A percentile compares a stretch with the other conserved stretches of the same genome.
Conservation (phyloP, 2,329 filamentous ascomycete species). For the Neophaeococcomyces mojaviensis region DNA sequence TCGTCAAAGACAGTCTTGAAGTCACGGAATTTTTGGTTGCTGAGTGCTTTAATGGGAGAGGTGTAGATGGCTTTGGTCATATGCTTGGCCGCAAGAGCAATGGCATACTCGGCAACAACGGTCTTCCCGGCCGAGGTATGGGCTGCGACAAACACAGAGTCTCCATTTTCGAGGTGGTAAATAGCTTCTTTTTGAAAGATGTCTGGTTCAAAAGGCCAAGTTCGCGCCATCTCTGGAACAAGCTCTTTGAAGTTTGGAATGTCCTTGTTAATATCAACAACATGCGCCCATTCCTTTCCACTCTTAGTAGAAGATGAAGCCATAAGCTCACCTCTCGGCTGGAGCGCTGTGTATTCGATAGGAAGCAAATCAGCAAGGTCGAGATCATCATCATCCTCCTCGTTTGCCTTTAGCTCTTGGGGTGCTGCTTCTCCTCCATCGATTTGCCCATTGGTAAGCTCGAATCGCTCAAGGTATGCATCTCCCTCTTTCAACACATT, state of each 20-base stretch:
- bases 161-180: slow-evolving; percentile 91
- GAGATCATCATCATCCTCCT: slow-evolving; percentile 41
- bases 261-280: slow-evolving; percentile 89
- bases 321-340: slow-evolving; percentile 71
- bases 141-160: slow-evolving; percentile 95
- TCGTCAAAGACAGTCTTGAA: slow-evolving; percentile 87
- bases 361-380: slow-evolving; percentile 82
- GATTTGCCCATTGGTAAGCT: slow-evolving; percentile 18
- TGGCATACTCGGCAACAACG: slow-evolving; percentile 95
- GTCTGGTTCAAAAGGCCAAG: slow-evolving; percentile 96
- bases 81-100: slow-evolving; percentile 90
- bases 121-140: slow-evolving; percentile 98
- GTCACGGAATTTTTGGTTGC: slow-evolving; percentile 97
- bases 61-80: slow-evolving; percentile 99
- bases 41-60: slow-evolving; percentile 94
- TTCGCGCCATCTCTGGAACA: slow-evolving; percentile 89
- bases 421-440: slow-evolving; percentile 10
- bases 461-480: slow-evolving; percentile 14
- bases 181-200: slow-evolving; percentile 98
- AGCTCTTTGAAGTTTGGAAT: slow-evolving; percentile 91
- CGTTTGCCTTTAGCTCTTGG: slow-evolving; percentile 13
- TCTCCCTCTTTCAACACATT: slow-evolving; percentile 47
- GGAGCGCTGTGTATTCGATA: slow-evolving; percentile 84
- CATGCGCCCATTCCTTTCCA: slow-evolving; percentile 90
- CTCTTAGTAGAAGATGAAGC: slow-evolving; percentile 64